Percentiles rank a stretch among this genome's conserved stretches.
These are phyloP conservation scores for Moniliella sp. DNA, from an alignment of 1,284 basidiomycete genomes.

Conservation along the genomic window DNA sequence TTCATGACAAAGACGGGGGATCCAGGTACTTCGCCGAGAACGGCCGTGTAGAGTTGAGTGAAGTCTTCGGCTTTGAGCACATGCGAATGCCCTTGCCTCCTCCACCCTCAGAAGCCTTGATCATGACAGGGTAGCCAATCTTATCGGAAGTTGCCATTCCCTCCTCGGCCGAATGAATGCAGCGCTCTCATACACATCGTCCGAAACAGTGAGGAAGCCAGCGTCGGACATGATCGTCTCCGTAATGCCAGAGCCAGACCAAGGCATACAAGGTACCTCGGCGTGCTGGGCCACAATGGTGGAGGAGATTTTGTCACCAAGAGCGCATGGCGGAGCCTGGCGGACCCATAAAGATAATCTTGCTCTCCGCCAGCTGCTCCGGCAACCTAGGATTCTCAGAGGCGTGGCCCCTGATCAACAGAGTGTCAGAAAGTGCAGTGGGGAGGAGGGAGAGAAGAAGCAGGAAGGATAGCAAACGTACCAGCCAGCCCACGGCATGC, in stretches of 20 bases:
- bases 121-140: constrained; percentile 98
- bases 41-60: constrained; percentile 79
- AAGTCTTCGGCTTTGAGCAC: constrained; percentile 48
- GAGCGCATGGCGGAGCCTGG: constrained; percentile 97
- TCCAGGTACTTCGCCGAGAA: constrained; percentile 73
- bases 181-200: constrained; percentile 76
- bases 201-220: constrained; percentile 81
- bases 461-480: too few species aligned
- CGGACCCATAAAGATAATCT: constrained; percentile 95
- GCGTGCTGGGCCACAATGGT: constrained; percentile 96
- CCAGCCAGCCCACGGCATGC: constrained; percentile 99
- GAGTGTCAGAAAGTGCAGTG: not conserved
- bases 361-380: constrained; percentile 69
- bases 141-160: constrained; percentile 46
- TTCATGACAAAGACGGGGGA: constrained; percentile 99
- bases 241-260: constrained; percentile 85
- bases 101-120: constrained; percentile 96
- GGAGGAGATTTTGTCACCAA: constrained; percentile 98
- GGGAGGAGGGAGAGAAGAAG: not conserved
- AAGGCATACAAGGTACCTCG: constrained; percentile 91
- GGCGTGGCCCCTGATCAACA: constrained; percentile 62
- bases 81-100: constrained; percentile 65
- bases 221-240: constrained; percentile 65
- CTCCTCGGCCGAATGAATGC: constrained; percentile 59
- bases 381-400: constrained; percentile 97